Evolutionary conservation across 768 basidiomycete species (phyloP).

Genomic region (Mycena vitilis): DNA sequence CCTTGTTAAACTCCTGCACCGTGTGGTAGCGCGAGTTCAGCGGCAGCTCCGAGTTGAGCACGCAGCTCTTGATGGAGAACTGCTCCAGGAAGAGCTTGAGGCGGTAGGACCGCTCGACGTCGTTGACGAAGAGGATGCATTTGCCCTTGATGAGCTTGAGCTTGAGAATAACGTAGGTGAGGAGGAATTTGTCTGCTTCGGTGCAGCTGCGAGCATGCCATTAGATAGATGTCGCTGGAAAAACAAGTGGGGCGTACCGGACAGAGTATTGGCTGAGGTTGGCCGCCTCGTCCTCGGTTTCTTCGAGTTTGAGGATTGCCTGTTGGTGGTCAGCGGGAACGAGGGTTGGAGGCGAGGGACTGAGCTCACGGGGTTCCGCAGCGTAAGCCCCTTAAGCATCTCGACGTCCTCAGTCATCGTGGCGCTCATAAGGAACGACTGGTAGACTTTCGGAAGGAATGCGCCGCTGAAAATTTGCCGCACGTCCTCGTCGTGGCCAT

Average conservation of each 20-base stretch:
- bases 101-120: constrained; percentile 89
- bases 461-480: constrained; percentile 74
- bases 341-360: constrained; percentile 41
- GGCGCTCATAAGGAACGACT: constrained; percentile 96
- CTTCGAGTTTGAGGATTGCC: constrained; percentile 90
- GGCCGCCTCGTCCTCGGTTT: constrained; percentile 84
- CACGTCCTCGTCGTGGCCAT: constrained; percentile 94
- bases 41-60: constrained; percentile 95
- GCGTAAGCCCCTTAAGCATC: constrained; percentile 84
- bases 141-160: constrained; percentile 96
- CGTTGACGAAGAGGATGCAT: constrained; percentile 73
- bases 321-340: constrained; percentile 43
- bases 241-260: constrained; percentile 54
- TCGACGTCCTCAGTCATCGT: constrained; percentile 98
- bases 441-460: constrained; percentile 84
- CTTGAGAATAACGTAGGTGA: constrained; percentile 96
- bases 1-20: too few relatives aligned
- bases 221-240: too few relatives aligned
- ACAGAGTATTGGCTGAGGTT: constrained; percentile 89
- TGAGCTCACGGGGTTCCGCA: constrained; percentile 89
- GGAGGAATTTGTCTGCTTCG: constrained; percentile 97
- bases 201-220: constrained; percentile 58
- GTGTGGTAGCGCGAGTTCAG: constrained; percentile 93
- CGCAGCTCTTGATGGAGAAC: constrained; percentile 95
- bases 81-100: constrained; percentile 98